Evolutionary conservation across 192 early-diverging fungal genomes (phyloP).

Genomic region (Cetraspora pellucida): DNA sequence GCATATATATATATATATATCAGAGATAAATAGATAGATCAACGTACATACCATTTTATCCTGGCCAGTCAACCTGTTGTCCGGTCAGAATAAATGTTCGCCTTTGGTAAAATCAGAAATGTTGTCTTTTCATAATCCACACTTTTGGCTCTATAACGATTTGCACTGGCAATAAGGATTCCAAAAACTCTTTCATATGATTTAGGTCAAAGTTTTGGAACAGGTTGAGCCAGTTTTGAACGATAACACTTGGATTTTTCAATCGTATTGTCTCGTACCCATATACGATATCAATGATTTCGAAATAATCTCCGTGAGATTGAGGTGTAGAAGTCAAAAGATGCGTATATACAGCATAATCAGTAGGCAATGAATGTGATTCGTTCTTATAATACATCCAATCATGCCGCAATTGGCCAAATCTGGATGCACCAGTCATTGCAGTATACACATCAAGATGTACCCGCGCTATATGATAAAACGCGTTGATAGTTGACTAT

Average conservation of each 20-base stretch:
- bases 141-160: conserved; percentile 37
- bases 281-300: conserved; percentile 43
- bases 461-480: conserved; percentile 35
- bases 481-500: conserved; percentile 17
- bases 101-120: not conserved
- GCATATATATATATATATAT: too few relatives aligned
- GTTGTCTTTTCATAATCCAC: conserved; percentile 32
- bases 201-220: not conserved
- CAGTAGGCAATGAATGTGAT: conserved; percentile 42
- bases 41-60: too few relatives aligned
- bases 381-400: conserved; percentile 78
- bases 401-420: conserved; percentile 56
- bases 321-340: conserved; percentile 52
- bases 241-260: conserved; percentile 22
- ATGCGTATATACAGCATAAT: conserved; percentile 58
- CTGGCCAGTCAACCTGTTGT: not conserved
- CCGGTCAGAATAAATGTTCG: not conserved
- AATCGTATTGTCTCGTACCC: conserved; percentile 44
- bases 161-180: conserved; percentile 32
- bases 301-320: conserved; percentile 41
- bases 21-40: too few relatives aligned
- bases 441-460: conserved; percentile 79
- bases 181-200: not conserved
- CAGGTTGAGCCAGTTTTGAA: not conserved
- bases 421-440: conserved; percentile 84